Base-by-base conservation (phyloP, 768 basidiomycete genomes). In the Pleurotus djamor region DNA sequence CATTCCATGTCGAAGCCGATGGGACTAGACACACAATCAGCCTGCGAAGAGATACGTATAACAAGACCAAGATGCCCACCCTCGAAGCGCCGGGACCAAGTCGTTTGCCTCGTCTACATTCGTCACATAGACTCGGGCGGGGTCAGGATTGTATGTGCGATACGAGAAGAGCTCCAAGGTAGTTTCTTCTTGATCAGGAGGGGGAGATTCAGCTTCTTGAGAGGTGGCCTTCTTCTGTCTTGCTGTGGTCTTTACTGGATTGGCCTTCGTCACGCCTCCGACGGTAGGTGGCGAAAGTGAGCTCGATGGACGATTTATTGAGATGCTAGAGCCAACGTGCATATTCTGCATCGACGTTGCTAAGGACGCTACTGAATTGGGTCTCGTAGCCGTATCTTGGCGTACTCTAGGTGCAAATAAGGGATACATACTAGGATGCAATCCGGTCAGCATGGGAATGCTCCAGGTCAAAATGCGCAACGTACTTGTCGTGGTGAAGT, bases 1-100 rank as follows among this genome's bases (percentile, higher is more conserved):
- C 74, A 75, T 59, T 75, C 74, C 48, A 73, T 65, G 59, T 75
- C 74, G 36, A 74, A 65, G 10, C 69, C 72, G 17, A 75, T 34
- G n/a, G 74, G 68, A 12, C 67, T 71, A 48, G 12, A 35, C 21
- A 13, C 14, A 47, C 5, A 14, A 17, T 56, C 8, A 32, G 43
- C 10, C 37, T 36, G n/a, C 21, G 21, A 28, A 28, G 21, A 28
- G 36, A 38, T 7, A 49, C 14, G 16, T 28, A 44, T 17, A 21
- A 16, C 8, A 8, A 44, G 43, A 7, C 21, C 5, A 43, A 38
- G 14, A 55, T 35, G 13, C 64, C 34, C 38, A 71, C 63, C 73
- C 73, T 44, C 61, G 61, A 2, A 75, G 64, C 17, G 64, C 57
- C 7, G 48, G 61, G 5, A 74, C 61, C 14, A 74, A 65, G 35